These are phyloP conservation scores for Fraxinus dipetala DNA, from an alignment of 305 asterid genomes.

Conservation along the genomic window DNA sequence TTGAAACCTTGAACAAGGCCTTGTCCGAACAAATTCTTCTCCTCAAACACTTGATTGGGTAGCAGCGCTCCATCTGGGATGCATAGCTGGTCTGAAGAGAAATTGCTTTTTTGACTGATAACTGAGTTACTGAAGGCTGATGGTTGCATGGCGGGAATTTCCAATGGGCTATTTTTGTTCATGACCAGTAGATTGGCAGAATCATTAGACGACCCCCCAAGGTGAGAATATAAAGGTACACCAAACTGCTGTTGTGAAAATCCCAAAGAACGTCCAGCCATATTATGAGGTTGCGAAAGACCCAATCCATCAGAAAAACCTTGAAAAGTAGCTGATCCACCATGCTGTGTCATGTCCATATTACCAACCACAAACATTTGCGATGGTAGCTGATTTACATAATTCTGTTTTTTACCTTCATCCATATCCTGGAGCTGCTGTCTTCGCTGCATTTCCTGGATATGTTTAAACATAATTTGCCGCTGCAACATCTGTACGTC, in stretches of 20 bases:
- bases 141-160: conserved; percentile 35
- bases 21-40: conserved; percentile 44
- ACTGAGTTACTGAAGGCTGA: conserved; percentile 35
- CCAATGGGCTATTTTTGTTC: conserved; percentile 31
- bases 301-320: conserved; percentile 52
- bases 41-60: conserved; percentile 34
- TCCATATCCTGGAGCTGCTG: conserved; percentile 54
- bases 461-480: conserved; percentile 59
- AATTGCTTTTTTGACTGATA: conserved; percentile 29
- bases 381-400: conserved; percentile 36
- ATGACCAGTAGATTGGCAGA: conserved; percentile 27
- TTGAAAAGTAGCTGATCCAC: conserved; percentile 39
- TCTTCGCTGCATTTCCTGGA: conserved; percentile 66
- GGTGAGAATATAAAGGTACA: conserved; percentile 29
- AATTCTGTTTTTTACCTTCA: conserved; percentile 42
- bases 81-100: conserved; percentile 26
- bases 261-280: conserved; percentile 36
- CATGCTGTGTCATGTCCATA: conserved; percentile 44
- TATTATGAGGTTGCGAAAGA: conserved; percentile 47
- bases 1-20: conserved; percentile 34
- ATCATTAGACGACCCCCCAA: conserved; percentile 44
- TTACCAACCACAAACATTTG: conserved; percentile 45
- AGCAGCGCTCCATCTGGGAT: conserved; percentile 28
- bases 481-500: conserved; percentile 59
- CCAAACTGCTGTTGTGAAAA: conserved; percentile 46